Evolutionary conservation across 495 filamentous ascomycete species (phyloP).

Genomic region (Massariosphaeria phaeospora): DNA sequence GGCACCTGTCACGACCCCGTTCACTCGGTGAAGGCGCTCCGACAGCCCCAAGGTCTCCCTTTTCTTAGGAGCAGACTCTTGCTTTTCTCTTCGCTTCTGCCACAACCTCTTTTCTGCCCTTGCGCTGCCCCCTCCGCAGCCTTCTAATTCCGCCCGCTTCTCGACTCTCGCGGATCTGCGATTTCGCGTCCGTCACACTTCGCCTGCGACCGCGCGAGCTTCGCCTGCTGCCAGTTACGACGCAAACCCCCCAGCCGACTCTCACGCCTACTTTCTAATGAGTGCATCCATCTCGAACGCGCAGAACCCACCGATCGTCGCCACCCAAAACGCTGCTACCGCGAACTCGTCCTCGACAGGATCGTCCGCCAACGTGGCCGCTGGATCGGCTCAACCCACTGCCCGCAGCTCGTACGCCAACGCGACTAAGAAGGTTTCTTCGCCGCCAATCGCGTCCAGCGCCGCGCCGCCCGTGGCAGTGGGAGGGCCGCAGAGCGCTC

Average conservation of each 20-base stretch:
- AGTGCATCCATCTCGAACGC: slow-evolving; percentile 41
- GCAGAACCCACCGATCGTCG: slow-evolving; percentile 48
- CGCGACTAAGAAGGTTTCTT: slow-evolving; percentile 72
- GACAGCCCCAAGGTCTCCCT: slow-evolving; percentile 21
- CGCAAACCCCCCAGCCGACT: slow-evolving; percentile 3
- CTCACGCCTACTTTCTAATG: slow-evolving; percentile 37
- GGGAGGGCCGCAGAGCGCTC: slow-evolving; percentile 57
- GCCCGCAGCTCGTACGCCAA: slow-evolving; percentile 56
- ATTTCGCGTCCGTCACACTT: slow-evolving; percentile 39
- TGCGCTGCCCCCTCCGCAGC: slow-evolving; percentile 8
- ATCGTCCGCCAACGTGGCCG: slow-evolving; percentile 56
- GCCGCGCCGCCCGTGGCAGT: slow-evolving; percentile 61
- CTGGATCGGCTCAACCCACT: slow-evolving; percentile 57
- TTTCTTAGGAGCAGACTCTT: slow-evolving; percentile 8
- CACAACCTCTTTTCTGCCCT: slow-evolving; percentile 9
- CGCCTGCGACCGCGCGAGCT: not conserved
- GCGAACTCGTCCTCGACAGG: slow-evolving; percentile 57
- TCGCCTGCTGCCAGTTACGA: not conserved
- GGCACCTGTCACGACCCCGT: slow-evolving; percentile 14
- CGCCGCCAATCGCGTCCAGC: slow-evolving; percentile 66
- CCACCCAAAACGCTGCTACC: slow-evolving; percentile 53
- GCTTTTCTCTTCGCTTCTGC: slow-evolving; percentile 8
- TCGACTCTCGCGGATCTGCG: slow-evolving; percentile 43
- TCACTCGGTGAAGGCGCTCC: slow-evolving; percentile 19
- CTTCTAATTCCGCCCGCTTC: slow-evolving; percentile 13